Evolutionary conservation across 148 eudicot genomes (phyloP), one percentile per base, ranked within the genome.

Genomic region (Spergularia bocconei): DNA sequence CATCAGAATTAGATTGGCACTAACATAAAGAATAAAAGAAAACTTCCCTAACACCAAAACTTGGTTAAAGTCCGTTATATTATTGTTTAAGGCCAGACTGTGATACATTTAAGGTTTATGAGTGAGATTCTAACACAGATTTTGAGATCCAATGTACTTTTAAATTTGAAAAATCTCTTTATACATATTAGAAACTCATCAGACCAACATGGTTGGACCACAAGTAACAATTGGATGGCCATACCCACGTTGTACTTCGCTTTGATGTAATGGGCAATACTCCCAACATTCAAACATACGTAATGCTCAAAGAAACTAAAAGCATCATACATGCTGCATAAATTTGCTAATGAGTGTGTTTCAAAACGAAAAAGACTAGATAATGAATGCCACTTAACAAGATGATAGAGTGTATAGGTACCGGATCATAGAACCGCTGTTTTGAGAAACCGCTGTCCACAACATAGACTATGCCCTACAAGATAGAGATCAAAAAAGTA

Each of bases 391-490:
- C 50, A 68, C 6, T 76, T 11, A 44, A 56, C 33, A 13, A 62
- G 17, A 67, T 75, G 33, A 71, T 53, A 72, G 4, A 36, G 56
- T 9, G 17, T 36, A 23, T 67, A 73, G 38, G 58, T 90, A 96
- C 99, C 89, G 99, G 93, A 76, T 96, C 96, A 71, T 96, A 96
- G 69, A 88, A 96, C 17, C 90, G 88, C 74, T 96, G 99, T 79
- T 96, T 96, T 57, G 99, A 96, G 90, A 96, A 96, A 73, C 99
- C 99, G 74, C 97, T 83, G 69, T 96, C 99, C 77, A 96, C 97
- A 84, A 96, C 98, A 82, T 91, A 91, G 71, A 91, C 98, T 80
- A 92, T 74, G 19, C 97, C 99, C 99, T 96, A 84, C 77, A 80
- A 21, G 39, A 74, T 48, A 83, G 56, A 74, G 70, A 33, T 73